Evolutionary conservation across 2,329 filamentous ascomycete genomes (phyloP), one percentile per base, ranked within the genome.

Genomic region (Fusarium sp.): DNA sequence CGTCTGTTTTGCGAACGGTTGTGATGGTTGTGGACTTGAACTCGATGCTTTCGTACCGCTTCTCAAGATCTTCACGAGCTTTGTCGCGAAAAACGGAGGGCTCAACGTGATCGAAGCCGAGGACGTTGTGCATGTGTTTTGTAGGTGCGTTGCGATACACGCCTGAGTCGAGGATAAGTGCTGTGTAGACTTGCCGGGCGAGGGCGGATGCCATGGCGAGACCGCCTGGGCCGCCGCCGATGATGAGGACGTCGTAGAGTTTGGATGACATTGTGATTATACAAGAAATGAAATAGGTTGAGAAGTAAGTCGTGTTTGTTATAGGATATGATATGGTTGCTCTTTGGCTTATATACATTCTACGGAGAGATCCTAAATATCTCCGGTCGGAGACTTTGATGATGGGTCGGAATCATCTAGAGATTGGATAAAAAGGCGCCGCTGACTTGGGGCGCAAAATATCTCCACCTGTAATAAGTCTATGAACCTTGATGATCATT

Each of bases 191-290:
- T 48, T 88, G 86, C 26, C 88, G 86, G 6, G 85, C 86, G 28
- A 89, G 83, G 45, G 81, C 80, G 32, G 83, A 82, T 36, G 87
- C 83, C 15, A 84, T 82, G 47, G 84, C 83, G 6, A 89, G 82
- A 20, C 88, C 87, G 3, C 85, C 84, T 8, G 87, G 87, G 5
- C 88, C 88, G 52, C 85, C 87, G 47, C 88, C 88, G 42, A 89
- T 82, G 66, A 89, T 82, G 60, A 89, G 84, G 28, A 84, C 85
- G 76, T 89, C 87, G 77, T 85, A 87, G 66, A 83, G 71, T 20
- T 78, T 78, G 1, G 70, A 59, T 7, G 67, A 7, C 71, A 73
- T 73, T 10, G 6, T 8, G 1, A 3, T 7, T 26, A 1, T 10
- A 13, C 0, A 8, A 14, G 15, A 26, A n/a, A 0, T n/a, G 22